Evolutionary conservation across 2,329 filamentous ascomycete species (phyloP), one percentile per base, ranked within the genome.

Genomic region (Byssoonygena ceratinophila): DNA sequence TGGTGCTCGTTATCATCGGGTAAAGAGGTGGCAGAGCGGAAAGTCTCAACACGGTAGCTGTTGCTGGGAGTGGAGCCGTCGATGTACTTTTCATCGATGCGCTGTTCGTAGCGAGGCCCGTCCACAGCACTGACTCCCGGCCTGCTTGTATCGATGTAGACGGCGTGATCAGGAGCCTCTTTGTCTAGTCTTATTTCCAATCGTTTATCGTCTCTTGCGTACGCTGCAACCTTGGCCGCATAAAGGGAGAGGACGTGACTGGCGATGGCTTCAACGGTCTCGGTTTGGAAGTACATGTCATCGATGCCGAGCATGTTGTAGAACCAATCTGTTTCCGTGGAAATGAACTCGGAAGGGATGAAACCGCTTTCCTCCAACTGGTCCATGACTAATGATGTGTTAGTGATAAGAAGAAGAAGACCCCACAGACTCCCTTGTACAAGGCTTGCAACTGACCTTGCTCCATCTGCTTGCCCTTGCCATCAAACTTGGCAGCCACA

Each of bases 231-330:
- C 74, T 97, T 97, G 67, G 91, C 92, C 51, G 92, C 92, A 66
- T 97, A 98, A 46, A 98, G 81, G 9, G 91, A 96, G 56, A 91
- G 91, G 66, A 98, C 90, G 67, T 96, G 89, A 68, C 84, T 94
- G 60, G 89, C 85, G 65, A 98, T 94, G 54, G 87, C 87, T 52
- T 87, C 82, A 16, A 85, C 85, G 3, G 79, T 81, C 74, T 96
- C 90, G 59, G 91, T 89, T 66, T 90, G 83, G 74, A 97, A 97
- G 76, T 96, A 97, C 72, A 94, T 91, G 76, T 96, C 92, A 65
- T 98, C 92, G 63, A 98, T 98, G 61, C 92, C 92, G 22, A 98
- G 81, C 69, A 94, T 85, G 67, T 92, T 87, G 76, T 98, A 98
- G 76, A 98, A 98, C 91, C 92, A 98, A 55, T 81, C 78, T 48